Conservation (phyloP, 129 eudicot species). For the Flaveria sonorensis region DNA sequence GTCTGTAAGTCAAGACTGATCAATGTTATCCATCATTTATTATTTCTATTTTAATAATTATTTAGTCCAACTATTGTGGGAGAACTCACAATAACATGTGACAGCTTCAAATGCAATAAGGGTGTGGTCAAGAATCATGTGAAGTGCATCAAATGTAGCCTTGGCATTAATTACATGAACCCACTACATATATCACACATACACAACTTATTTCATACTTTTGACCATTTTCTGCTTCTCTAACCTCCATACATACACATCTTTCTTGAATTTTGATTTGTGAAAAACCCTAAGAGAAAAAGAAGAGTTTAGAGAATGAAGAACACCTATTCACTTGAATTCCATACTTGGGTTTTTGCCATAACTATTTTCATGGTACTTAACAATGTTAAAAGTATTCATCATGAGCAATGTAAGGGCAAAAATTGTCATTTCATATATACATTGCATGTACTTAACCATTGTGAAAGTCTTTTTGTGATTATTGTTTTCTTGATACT, state of each 20-base stretch:
- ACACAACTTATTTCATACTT: conserved; percentile 5
- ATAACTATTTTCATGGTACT: conserved; percentile 43
- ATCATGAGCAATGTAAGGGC: conserved; percentile 42
- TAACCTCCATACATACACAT: neutral
- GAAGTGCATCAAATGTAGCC: conserved; percentile 61
- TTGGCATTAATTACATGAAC: conserved; percentile 38
- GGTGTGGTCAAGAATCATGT: conserved; percentile 70
- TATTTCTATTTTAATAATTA: neutral
- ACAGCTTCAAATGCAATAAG: conserved; percentile 38
- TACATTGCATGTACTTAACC: conserved; percentile 17
- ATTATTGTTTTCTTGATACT: conserved; percentile 32
- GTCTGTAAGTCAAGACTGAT: neutral
- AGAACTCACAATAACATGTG: conserved; percentile 48
- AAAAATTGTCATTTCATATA: neutral
- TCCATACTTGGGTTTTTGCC: conserved; percentile 32
- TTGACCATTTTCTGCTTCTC: conserved; percentile 20
- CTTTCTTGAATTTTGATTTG: conserved; percentile 1
- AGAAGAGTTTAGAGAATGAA: conserved; percentile 36
- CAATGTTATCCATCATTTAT: neutral
- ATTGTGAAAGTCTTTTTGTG: neutral
- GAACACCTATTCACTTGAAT: conserved; percentile 19
- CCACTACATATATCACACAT: neutral
- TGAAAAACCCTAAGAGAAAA: neutral
- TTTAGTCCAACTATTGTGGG: conserved; percentile 14
- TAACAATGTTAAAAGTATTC: conserved; percentile 33